These are phyloP conservation scores for Tillandsia fasciculata DNA, from an alignment of 176 grass and related monocot species.

Conservation along the genomic window DNA sequence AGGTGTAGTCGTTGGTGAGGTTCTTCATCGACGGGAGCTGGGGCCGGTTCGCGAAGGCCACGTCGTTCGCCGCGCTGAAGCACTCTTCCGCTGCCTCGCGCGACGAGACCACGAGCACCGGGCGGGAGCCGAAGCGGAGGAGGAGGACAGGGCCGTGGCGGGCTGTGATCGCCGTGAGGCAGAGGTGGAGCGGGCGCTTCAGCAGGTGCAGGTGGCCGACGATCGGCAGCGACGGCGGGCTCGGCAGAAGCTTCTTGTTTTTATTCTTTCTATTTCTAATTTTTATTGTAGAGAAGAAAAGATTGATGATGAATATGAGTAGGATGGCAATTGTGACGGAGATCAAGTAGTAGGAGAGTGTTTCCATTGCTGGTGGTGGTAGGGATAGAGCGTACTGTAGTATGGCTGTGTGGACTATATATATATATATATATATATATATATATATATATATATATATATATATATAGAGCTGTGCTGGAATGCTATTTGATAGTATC, in stretches of 20 bases:
- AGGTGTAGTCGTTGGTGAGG: too few relatives aligned
- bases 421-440: too few relatives aligned
- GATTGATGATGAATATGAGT: not conserved
- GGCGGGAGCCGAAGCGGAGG: not conserved
- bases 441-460: too few relatives aligned
- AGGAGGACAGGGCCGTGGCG: constrained; percentile 8
- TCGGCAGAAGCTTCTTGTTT: not conserved
- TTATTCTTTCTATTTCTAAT: not conserved
- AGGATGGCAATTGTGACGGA: not conserved
- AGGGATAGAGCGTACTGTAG: too few relatives aligned
- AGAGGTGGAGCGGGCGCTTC: constrained; percentile 15
- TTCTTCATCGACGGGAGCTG: too few relatives aligned
- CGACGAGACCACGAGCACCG: too few relatives aligned
- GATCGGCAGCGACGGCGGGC: constrained; percentile 5
- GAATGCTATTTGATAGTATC: too few relatives aligned
- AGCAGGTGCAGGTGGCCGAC: constrained; percentile 28
- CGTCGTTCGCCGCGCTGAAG: too few relatives aligned
- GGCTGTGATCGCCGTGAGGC: constrained; percentile 2
- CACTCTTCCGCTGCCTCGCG: too few relatives aligned
- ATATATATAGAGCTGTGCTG: too few relatives aligned
- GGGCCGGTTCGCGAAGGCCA: too few relatives aligned
- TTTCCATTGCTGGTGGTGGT: not conserved
- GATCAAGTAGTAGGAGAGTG: not conserved
- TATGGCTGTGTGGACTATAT: too few relatives aligned
- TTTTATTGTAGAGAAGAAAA: not conserved